phyloP scores from a whole-genome alignment of 352 stramenopile genomes.

The Phytophthora podocarpi region DNA sequence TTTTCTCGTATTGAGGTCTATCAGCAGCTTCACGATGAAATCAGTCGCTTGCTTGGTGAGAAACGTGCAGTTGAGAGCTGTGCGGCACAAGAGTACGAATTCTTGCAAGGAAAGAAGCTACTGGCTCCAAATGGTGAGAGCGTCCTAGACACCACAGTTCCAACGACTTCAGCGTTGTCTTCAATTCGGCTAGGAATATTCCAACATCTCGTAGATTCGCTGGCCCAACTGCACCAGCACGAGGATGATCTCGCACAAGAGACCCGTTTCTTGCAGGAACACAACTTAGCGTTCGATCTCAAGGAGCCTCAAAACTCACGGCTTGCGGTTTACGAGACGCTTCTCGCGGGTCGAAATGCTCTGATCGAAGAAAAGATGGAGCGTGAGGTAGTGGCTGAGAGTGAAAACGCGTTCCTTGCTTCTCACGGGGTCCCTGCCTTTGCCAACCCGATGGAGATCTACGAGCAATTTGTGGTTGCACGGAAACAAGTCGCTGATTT shows the following conservation, averaged over 20 bases:
- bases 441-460: slow-evolving; percentile 21
- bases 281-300: slow-evolving; percentile 14
- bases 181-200: slow-evolving; percentile 24
- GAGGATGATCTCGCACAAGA: slow-evolving; percentile 25
- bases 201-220: slow-evolving; percentile 15
- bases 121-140: background rate
- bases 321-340: slow-evolving; percentile 43
- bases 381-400: slow-evolving; percentile 41
- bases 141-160: background rate
- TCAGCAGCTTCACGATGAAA: slow-evolving; percentile 23
- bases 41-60: slow-evolving; percentile 12
- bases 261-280: slow-evolving; percentile 12
- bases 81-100: slow-evolving; percentile 15
- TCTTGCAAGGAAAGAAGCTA: slow-evolving; percentile 18
- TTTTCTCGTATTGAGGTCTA: slow-evolving; percentile 27
- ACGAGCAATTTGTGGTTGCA: slow-evolving; percentile 29
- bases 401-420: slow-evolving; percentile 41
- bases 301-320: slow-evolving; percentile 31
- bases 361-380: slow-evolving; percentile 71
- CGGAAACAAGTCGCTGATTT: slow-evolving; percentile 24
- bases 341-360: slow-evolving; percentile 48
- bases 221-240: background rate
- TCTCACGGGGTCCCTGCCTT: slow-evolving; percentile 29
- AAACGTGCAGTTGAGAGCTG: slow-evolving; percentile 8
- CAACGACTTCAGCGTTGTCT: slow-evolving; percentile 14